phyloP scores from a whole-genome alignment of 1,139 yeast species.

The Hansenula anomala region DNA sequence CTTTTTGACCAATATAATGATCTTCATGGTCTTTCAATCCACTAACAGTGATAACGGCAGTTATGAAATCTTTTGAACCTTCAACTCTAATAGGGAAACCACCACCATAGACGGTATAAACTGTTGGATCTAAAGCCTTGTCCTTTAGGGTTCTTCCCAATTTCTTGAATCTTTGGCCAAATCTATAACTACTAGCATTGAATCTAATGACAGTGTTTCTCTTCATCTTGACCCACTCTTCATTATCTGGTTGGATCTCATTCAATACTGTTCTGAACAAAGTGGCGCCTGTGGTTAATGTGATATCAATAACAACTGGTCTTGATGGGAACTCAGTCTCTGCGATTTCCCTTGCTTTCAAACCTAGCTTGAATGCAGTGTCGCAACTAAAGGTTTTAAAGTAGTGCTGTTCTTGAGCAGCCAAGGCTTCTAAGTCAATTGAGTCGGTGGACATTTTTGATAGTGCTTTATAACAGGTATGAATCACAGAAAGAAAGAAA shows the following conservation, averaged over 20 bases:
- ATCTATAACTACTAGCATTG: conserved; percentile 34
- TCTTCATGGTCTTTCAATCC: conserved; percentile 46
- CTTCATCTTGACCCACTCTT: conserved; percentile 42
- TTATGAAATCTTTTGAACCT: conserved; percentile 27
- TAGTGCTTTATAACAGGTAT: too few relatives aligned
- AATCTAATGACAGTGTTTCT: conserved; percentile 36
- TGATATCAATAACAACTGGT: conserved; percentile 36
- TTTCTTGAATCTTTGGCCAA: neutral
- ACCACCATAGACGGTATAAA: conserved; percentile 30
- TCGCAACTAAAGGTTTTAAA: conserved; percentile 24
- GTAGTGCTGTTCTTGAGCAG: neutral
- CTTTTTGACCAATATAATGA: conserved; percentile 27
- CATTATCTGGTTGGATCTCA: conserved; percentile 36
- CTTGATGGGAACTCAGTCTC: conserved; percentile 18
- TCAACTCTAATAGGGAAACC: conserved; percentile 41
- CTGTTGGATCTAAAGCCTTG: conserved; percentile 28
- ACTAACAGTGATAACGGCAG: conserved; percentile 42
- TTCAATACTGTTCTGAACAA: conserved; percentile 37
- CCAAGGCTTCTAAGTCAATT: neutral
- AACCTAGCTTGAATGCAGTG: conserved; percentile 36
- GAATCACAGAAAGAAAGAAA: too few relatives aligned
- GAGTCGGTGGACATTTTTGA: neutral
- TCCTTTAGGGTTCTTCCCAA: conserved; percentile 30
- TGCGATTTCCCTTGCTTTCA: conserved; percentile 29
- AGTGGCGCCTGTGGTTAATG: conserved; percentile 36